These are phyloP conservation scores for Gossypium turneri DNA, from an alignment of 345 rosid species.

Conservation along the genomic window DNA sequence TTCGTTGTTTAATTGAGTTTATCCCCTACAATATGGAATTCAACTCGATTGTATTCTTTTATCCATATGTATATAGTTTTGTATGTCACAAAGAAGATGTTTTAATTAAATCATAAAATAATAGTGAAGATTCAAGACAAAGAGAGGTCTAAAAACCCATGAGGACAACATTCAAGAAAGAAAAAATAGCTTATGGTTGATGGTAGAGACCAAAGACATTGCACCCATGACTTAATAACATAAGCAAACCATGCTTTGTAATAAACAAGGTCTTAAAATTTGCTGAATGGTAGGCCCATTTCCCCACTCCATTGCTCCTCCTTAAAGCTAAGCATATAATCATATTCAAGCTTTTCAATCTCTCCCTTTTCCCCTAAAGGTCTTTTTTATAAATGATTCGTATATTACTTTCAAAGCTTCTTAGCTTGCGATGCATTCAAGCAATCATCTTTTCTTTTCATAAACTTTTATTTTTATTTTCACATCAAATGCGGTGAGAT, in stretches of 20 bases:
- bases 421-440: conserved; percentile 86
- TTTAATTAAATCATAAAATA: neutral
- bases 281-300: conserved; percentile 49
- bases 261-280: conserved; percentile 33
- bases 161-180: conserved; percentile 16
- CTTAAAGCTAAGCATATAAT: conserved; percentile 81
- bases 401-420: conserved; percentile 44
- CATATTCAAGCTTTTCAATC: conserved; percentile 41
- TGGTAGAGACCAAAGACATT: conserved; percentile 43
- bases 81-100: neutral
- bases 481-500: conserved; percentile 79
- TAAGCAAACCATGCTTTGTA: conserved; percentile 73
- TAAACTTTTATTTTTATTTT: conserved; percentile 4
- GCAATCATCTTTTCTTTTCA: conserved; percentile 59
- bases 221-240: conserved; percentile 69
- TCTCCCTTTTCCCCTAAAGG: conserved; percentile 17
- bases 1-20: no score
- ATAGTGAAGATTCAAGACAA: neutral
- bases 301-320: conserved; percentile 64
- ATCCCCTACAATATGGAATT: no score
- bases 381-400: conserved; percentile 40
- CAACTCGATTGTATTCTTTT: no score
- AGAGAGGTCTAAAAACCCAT: conserved; percentile 4
- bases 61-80: no score
- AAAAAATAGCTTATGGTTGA: conserved; percentile 10